phyloP scores from a whole-genome alignment of 306 rosid genomes.

The Rosa multiflora region DNA sequence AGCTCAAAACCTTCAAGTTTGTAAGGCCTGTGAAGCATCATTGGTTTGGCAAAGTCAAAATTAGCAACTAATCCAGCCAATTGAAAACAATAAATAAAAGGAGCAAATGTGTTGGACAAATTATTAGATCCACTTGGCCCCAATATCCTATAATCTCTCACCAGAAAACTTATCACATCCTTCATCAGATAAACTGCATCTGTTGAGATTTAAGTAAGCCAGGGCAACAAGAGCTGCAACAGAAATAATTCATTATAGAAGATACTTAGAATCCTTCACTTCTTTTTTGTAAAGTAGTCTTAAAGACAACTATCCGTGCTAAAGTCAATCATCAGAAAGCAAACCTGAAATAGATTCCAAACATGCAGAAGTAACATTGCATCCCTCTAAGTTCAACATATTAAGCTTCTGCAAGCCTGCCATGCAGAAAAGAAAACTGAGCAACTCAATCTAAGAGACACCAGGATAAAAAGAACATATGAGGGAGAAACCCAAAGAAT shows the following conservation, averaged over 20 bases:
- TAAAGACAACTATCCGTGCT: not conserved
- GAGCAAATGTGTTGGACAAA: not conserved
- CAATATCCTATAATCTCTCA: constrained; percentile 36
- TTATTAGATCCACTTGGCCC: constrained; percentile 1
- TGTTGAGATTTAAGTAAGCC: constrained; percentile 58
- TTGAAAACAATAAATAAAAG: not conserved
- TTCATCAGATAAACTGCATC: constrained; percentile 48
- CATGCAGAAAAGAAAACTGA: constrained; percentile 24
- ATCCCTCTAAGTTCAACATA: constrained; percentile 58
- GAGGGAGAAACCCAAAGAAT: not conserved
- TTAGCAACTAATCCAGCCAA: not conserved
- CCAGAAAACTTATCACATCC: constrained; percentile 59
- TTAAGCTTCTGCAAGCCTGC: constrained; percentile 62
- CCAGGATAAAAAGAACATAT: constrained; percentile 7
- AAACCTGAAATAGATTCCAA: constrained; percentile 56
- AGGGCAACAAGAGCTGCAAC: constrained; percentile 52
- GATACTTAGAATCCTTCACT: not conserved
- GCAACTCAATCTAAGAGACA: constrained; percentile 9
- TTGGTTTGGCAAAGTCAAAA: constrained; percentile 1
- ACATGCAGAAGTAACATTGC: constrained; percentile 54
- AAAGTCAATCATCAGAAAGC: constrained; percentile 3
- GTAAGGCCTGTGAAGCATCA: constrained; percentile 45
- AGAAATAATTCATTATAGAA: not conserved
- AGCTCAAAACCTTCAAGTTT: constrained; percentile 57
- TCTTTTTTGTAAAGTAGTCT: not conserved